Base-by-base conservation (phyloP, 208 protist species). In the Zelonia costaricensis region DNA sequence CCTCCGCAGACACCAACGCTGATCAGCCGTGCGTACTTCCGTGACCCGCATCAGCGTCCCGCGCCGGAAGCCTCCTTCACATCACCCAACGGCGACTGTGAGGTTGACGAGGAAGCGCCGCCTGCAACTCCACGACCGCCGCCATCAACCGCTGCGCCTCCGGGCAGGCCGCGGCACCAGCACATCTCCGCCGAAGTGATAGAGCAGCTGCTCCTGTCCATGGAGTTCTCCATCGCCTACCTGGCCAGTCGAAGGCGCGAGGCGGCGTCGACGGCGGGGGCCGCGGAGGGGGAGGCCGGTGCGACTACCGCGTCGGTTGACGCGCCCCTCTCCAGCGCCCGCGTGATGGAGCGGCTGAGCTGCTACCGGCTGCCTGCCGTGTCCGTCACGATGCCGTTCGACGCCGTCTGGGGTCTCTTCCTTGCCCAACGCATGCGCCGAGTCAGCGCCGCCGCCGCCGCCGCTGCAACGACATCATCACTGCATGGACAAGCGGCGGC, bases 221-320 rank as follows among this genome's bases (percentile, higher is more conserved):
- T 69, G 13, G 62, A 59, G 33, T 69, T 69, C 35, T 53, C 62
- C 35, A 40, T 69, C 31, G 42, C 42, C 25, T 69, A 69, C 33
- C 31, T 22, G n/a, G 28, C 25, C 13, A 44, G 22, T n/a, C 27
- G 54, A 8, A 31, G 43, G 39, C 54, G 23, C 23, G 40, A 47
- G 7, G 22, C 53, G 27, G 35, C 38, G 9, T 31, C 33, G 16
- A 4, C 52, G 33, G 52, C 8, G 52, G 20, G 28, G 36, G 25
- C 39, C 28, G 18, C 31, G 35, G 33, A 10, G 0, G 20, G 22
- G 7, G 27, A 40, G 52, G 16, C 23, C 28, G 18, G 12, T 5
- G n/a, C n/a, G n/a, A n/a, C n/a, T n/a, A n/a, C n/a, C n/a, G n/a
- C n/a, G n/a, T n/a, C n/a, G n/a, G n/a, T n/a, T n/a, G n/a, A n/a